Evolutionary conservation across 192 early-diverging fungal genomes (phyloP), one percentile per base, ranked within the genome.

Genomic region (Ambispora gerdemannii): DNA sequence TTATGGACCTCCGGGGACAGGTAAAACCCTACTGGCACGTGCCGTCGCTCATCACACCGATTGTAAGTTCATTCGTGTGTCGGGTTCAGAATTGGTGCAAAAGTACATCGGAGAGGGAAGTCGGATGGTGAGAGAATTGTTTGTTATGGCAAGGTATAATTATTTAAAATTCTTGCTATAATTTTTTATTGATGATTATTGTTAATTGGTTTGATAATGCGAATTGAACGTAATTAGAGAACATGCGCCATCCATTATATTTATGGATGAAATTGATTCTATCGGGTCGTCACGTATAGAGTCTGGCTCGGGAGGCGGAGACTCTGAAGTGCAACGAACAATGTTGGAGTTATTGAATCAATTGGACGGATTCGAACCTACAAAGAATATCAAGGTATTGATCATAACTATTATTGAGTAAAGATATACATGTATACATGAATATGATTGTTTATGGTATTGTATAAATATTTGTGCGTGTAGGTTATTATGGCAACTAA

Each of bases 91-190:
- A 72, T 84, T 94, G 49, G 92, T 94, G 34, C 91, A 93, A 81
- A 94, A 94, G 81, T 94, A 94, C 75, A 94, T 94, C 85, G 92
- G 92, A 72, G 92, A 94, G 74, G 91, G 92, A 63, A 90, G 89
- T 77, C 87, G 92, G 67, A 94, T 94, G 92, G 92, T 94, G 13
- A 87, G 92, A 22, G 92, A 93, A 80, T 82, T 93, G 36, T 93
- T 93, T 70, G 91, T 92, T 34, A 93, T 93, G 92, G 91, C 92
- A 70, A 84, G 84, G 84, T 85, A 80, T 43, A 38, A 35, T 4
- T 31, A 22, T 53, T 22, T 4, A 4, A 33, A 43, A 31, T 49
- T 8, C n/a, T 71, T 67, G 13, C 17, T 28, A 35, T 50, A 22
- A 17, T 36, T 33, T 36, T 13, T 7, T 36, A 19, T 63, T 58